Evolutionary conservation across 164 flowering plant genomes (phyloP), one percentile per base, ranked within the genome.

Genomic region (Annona squamosa): DNA sequence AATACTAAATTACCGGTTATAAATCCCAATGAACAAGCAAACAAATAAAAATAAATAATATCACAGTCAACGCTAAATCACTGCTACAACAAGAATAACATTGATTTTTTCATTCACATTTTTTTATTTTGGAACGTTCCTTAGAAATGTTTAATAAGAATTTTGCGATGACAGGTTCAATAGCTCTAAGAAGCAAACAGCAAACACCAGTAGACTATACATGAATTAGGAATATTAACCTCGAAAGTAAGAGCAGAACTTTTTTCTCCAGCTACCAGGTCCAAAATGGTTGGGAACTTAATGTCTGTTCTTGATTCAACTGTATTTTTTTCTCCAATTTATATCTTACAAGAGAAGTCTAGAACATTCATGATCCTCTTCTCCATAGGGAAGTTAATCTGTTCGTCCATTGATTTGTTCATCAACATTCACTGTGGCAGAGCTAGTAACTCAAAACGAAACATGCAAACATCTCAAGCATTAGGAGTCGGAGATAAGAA

Each of bases 251-350:
- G 76, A 65, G 67, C 74, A 63, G 83, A 81, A 70, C 72, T 77
- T 70, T 76, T 77, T 46, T 78, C 81, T 73, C 81, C 86, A 45
- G 70, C 26, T 68, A 42, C 52, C 16, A 63, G 37, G 18, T 63
- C 17, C 70, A 68, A 47, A 68, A 68, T 12, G 71, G 81, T 75
- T 4, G 99, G 99, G 74, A 95, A 92, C 83, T 88, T 87, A 68
- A 95, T 89, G 71, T 98, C 99, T 45, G 99, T 95, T 81, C 72
- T 82, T 45, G 98, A 91, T 81, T 95, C 99, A 72, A 84, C 83
- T 45, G 86, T 80, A 73, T 86, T 82, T 63, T 26, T 81, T 78
- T 71, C 73, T 72, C 89, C 86, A 81, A 69, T 79, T 75, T 62
- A 91, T 79, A 47, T 82, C 85, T 9, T 82, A 78, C 71, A 89